phyloP scores from a whole-genome alignment of 441 rosid genomes.

The Heliophila coronopifolia region DNA sequence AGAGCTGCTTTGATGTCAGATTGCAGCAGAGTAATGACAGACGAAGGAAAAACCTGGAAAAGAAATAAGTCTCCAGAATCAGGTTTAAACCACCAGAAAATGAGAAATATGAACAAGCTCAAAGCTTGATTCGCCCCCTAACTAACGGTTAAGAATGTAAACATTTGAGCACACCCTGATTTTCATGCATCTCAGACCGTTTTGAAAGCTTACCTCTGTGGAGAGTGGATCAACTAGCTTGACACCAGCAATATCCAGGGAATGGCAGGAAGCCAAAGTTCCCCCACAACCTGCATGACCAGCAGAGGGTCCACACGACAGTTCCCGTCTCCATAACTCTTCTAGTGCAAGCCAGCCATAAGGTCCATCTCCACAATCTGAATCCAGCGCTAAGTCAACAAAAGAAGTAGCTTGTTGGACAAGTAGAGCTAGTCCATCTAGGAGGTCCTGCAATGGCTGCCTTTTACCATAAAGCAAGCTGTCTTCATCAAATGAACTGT shows the following conservation, averaged over 20 bases:
- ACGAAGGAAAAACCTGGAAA: conserved; percentile 78
- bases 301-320: conserved; percentile 95
- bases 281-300: conserved; percentile 99
- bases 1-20: conserved; percentile 86
- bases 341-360: conserved; percentile 98
- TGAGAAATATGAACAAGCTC: conserved; percentile 13
- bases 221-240: conserved; percentile 96
- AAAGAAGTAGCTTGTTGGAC: conserved; percentile 99
- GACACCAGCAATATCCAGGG: conserved; percentile 88
- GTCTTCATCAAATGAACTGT: conserved; percentile 71
- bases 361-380: conserved; percentile 93
- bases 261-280: conserved; percentile 92
- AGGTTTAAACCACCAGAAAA: conserved; percentile 1
- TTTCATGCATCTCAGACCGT: conserved; percentile 15
- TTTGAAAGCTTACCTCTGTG: conserved; percentile 66
- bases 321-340: conserved; percentile 94
- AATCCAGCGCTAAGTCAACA: conserved; percentile 92
- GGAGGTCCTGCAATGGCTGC: conserved; percentile 90
- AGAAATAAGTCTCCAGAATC: conserved; percentile 19
- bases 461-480: conserved; percentile 79
- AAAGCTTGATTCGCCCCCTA: not conserved
- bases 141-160: conserved; percentile 12
- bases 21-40: conserved; percentile 79
- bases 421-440: conserved; percentile 81
- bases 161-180: not conserved